Evolutionary conservation across 345 rosid species (phyloP).

Genomic region (Kandelia obovata): DNA sequence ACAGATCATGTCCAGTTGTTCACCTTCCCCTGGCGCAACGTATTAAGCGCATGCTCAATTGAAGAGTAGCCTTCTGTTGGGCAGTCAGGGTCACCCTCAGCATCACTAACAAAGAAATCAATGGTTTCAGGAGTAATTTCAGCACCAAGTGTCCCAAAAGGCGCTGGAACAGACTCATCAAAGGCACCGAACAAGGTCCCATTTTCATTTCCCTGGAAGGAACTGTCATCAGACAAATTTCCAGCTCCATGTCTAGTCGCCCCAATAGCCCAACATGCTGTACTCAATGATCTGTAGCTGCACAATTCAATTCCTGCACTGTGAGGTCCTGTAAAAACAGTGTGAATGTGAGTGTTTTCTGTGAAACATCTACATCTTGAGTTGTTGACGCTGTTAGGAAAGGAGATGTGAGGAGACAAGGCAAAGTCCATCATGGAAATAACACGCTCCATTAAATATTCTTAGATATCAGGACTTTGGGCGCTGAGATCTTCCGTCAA

Average conservation of each 20-base stretch:
- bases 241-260: slow-evolving; percentile 37
- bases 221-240: slow-evolving; percentile 42
- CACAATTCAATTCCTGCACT: slow-evolving; percentile 17
- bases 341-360: slow-evolving; percentile 2
- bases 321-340: slow-evolving; percentile 20
- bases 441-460: not conserved
- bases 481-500: too few relatives aligned
- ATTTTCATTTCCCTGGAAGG: slow-evolving; percentile 33
- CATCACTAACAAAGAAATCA: slow-evolving; percentile 86
- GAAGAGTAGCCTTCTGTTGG: slow-evolving; percentile 73
- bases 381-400: slow-evolving; percentile 29
- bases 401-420: slow-evolving; percentile 21
- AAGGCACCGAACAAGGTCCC: slow-evolving; percentile 38
- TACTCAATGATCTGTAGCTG: slow-evolving; percentile 34
- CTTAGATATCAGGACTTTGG: slow-evolving; percentile 1
- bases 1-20: not conserved
- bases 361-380: slow-evolving; percentile 34
- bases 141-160: slow-evolving; percentile 47
- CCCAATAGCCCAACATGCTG: slow-evolving; percentile 34
- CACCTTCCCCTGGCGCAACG: slow-evolving; percentile 72
- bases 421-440: slow-evolving; percentile 58
- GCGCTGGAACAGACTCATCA: slow-evolving; percentile 35
- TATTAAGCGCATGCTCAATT: slow-evolving; percentile 53
- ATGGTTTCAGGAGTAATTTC: slow-evolving; percentile 59
- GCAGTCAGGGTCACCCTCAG: slow-evolving; percentile 89